These are phyloP conservation scores for Talaromyces amestolkiae DNA, from an alignment of 2,329 filamentous ascomycete genomes.

Conservation along the genomic window DNA sequence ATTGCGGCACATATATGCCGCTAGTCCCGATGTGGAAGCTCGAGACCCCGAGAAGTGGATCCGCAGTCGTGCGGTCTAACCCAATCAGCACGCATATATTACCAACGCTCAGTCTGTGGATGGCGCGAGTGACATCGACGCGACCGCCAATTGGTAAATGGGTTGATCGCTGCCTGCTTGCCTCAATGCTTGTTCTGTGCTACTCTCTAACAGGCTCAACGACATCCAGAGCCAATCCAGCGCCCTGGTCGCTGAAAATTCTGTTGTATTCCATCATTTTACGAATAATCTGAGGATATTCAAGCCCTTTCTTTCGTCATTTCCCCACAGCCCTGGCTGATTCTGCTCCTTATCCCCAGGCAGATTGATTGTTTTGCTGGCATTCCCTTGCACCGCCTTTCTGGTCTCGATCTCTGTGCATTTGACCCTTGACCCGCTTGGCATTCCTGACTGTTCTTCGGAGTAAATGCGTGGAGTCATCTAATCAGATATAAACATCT, in stretches of 20 bases:
- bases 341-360: not conserved
- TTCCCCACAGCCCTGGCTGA: not conserved
- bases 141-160: not conserved
- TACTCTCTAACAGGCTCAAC: not conserved
- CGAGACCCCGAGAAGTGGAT: not conserved
- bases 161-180: constrained; percentile 1
- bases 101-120: not conserved
- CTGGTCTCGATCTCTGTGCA: not conserved
- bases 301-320: not conserved
- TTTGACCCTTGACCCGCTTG: constrained; percentile 6
- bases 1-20: not conserved
- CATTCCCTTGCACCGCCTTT: not conserved
- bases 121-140: constrained; percentile 2
- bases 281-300: not conserved
- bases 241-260: not conserved
- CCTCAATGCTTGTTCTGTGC: constrained; percentile 3
- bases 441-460: not conserved
- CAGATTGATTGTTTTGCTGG: not conserved
- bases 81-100: constrained; percentile 3
- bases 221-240: not conserved
- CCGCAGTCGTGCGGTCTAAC: no score
- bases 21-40: not conserved
- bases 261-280: not conserved
- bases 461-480: not conserved
- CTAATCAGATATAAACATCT: constrained; percentile 1